A percentile compares a stretch with the other conserved stretches of the same genome.
Evolutionary conservation across 148 eudicot genomes (phyloP).

Genomic region (Cornus florida): DNA sequence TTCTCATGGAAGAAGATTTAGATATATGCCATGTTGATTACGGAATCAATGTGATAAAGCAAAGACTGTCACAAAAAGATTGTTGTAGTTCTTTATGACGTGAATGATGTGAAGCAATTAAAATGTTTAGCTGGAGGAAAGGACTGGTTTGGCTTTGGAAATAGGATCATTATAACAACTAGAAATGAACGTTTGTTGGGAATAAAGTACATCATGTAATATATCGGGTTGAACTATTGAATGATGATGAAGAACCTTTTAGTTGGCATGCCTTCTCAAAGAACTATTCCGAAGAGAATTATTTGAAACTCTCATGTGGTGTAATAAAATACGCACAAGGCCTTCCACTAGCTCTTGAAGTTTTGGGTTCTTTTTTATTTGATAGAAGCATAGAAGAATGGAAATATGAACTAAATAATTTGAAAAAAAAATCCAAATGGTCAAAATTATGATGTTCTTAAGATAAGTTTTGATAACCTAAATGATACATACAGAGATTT

Average conservation of each 20-base stretch:
- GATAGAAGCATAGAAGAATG: neutral
- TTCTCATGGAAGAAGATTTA: no score
- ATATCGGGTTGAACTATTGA: neutral
- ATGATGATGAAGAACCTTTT: neutral
- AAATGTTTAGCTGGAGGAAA: neutral
- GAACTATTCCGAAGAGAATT: neutral
- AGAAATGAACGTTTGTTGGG: neutral
- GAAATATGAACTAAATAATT: neutral
- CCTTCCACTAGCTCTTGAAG: constrained; percentile 13
- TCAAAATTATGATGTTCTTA: neutral
- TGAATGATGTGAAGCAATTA: neutral
- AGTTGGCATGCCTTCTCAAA: neutral
- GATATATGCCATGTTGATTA: no score
- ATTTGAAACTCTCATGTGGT: neutral
- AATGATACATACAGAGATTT: neutral
- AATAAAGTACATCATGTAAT: neutral
- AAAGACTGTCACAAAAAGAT: neutral
- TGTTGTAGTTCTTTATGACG: constrained; percentile 7
- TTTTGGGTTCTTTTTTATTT: constrained; percentile 13
- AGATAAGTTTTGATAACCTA: constrained; percentile 9
- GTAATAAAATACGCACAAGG: neutral
- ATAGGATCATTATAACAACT: constrained; percentile 11
- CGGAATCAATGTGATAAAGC: no score
- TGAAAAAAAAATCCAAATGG: neutral
- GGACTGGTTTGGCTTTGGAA: constrained; percentile 8